A percentile compares a stretch with the other conserved stretches of the same genome.
phyloP scores from a whole-genome alignment of 768 basidiomycete species.

The Neoboletus subvelutipes region DNA sequence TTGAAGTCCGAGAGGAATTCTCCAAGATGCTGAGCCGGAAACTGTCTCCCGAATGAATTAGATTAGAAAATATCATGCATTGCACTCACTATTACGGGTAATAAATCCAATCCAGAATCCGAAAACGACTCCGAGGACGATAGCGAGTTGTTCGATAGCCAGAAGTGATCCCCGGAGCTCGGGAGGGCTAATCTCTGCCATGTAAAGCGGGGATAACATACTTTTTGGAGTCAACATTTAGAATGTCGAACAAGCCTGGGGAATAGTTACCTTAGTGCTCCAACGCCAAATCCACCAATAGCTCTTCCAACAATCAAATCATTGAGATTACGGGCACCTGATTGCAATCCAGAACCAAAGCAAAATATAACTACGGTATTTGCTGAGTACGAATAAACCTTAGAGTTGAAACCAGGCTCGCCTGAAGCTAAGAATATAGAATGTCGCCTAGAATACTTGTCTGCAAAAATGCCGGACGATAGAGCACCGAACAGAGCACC shows the following conservation, averaged over 20 bases:
- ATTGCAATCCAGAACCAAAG: constrained; percentile 70
- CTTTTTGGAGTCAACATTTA: constrained; percentile 35
- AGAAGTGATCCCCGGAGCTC: constrained; percentile 77
- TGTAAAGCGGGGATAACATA: constrained; percentile 79
- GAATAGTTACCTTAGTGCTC: constrained; percentile 60
- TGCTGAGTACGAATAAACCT: not conserved
- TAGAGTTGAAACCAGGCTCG: constrained; percentile 32
- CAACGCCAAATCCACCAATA: constrained; percentile 79
- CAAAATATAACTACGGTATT: constrained; percentile 57
- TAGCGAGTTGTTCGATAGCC: constrained; percentile 77
- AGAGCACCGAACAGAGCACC: constrained; percentile 80
- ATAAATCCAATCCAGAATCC: constrained; percentile 83
- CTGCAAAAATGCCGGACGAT: constrained; percentile 62
- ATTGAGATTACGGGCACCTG: constrained; percentile 51
- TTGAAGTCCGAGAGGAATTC: constrained; percentile 73
- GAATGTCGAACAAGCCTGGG: constrained; percentile 7
- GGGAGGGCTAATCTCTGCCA: constrained; percentile 82
- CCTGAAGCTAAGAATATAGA: constrained; percentile 70
- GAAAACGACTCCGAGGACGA: constrained; percentile 77
- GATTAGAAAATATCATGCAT: not conserved
- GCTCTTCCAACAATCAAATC: constrained; percentile 70
- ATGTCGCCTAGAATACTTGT: constrained; percentile 62
- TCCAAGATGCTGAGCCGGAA: constrained; percentile 67
- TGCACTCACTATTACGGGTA: constrained; percentile 57
- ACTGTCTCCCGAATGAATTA: constrained; percentile 36